Conservation (phyloP, 495 filamentous ascomycete species). For the Parachaetomium inaequale region DNA sequence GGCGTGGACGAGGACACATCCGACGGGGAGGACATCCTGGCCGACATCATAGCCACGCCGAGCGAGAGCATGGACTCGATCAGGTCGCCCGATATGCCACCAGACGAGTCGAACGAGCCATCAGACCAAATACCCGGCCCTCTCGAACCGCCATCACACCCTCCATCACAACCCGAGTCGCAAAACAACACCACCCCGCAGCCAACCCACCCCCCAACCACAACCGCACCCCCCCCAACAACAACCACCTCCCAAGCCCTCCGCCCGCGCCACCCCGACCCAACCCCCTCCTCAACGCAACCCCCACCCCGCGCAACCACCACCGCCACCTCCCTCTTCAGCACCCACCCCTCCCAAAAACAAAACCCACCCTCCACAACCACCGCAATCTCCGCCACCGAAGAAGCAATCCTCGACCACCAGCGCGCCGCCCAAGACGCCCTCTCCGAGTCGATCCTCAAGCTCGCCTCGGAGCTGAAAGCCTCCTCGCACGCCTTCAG, state of each 20-base stretch:
- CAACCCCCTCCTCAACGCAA: conserved; percentile 23
- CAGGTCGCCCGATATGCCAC: conserved; percentile 27
- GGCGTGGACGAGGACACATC: conserved; percentile 33
- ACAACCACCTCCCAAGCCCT: conserved; percentile 28
- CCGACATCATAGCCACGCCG: conserved; percentile 45
- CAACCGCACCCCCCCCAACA: conserved; percentile 13
- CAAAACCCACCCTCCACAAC: conserved; percentile 16
- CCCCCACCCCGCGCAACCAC: conserved; percentile 10
- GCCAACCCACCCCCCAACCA: conserved; percentile 12
- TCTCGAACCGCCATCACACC: conserved; percentile 15
- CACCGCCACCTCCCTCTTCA: conserved; percentile 37
- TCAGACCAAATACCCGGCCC: conserved; percentile 11
- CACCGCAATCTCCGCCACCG: conserved; percentile 39
- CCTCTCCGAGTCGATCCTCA: conserved; percentile 74
- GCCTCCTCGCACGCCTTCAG: conserved; percentile 66
- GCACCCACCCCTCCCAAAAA: not conserved
- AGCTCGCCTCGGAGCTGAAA: conserved; percentile 76
- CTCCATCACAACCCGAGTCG: not conserved
- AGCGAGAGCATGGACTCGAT: conserved; percentile 46
- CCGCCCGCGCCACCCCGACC: conserved; percentile 20
- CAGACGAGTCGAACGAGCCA: conserved; percentile 17
- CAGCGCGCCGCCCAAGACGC: conserved; percentile 77
- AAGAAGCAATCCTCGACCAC: conserved; percentile 71
- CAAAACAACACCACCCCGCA: conserved; percentile 1
- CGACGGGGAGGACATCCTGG: conserved; percentile 51